Percentiles rank a stretch among this genome's conserved stretches.
These are phyloP conservation scores for Physocladia obscura DNA, from an alignment of 192 early-diverging fungal species.

Conservation along the genomic window DNA sequence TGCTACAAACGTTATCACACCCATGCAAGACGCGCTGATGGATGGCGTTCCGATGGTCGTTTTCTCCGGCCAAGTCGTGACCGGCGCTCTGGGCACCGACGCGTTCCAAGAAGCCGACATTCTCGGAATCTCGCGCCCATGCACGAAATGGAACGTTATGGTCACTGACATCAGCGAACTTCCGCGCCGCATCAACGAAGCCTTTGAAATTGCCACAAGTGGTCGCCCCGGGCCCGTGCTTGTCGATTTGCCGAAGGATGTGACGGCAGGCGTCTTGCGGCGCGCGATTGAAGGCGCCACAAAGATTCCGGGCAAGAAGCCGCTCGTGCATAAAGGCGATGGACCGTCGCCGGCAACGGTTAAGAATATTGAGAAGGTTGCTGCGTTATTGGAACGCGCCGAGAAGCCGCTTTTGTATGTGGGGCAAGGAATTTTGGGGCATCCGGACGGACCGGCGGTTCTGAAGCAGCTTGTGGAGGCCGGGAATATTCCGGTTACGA, in stretches of 20 bases:
- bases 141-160: constrained; percentile 99
- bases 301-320: constrained; percentile 68
- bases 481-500: constrained; percentile 95
- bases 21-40: constrained; percentile 94
- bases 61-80: constrained; percentile 92
- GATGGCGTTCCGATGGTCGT: constrained; percentile 96
- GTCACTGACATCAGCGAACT: constrained; percentile 94
- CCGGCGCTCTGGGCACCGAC: constrained; percentile 87
- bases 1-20: constrained; percentile 95
- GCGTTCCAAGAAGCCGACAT: constrained; percentile 99
- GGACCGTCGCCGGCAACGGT: constrained; percentile 49
- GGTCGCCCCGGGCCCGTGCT: constrained; percentile 96
- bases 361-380: constrained; percentile 67
- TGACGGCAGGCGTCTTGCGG: constrained; percentile 85
- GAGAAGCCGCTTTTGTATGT: constrained; percentile 93
- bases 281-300: constrained; percentile 69
- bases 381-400: constrained; percentile 82
- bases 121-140: constrained; percentile 89
- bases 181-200: constrained; percentile 96
- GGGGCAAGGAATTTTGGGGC: constrained; percentile 84
- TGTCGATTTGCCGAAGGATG: constrained; percentile 97
- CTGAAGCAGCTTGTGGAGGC: constrained; percentile 81
- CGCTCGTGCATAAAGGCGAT: constrained; percentile 37
- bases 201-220: constrained; percentile 93
- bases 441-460: constrained; percentile 77